These are phyloP conservation scores for Scheffersomyces lignicola DNA, from an alignment of 1,139 yeast genomes.

Conservation along the genomic window DNA sequence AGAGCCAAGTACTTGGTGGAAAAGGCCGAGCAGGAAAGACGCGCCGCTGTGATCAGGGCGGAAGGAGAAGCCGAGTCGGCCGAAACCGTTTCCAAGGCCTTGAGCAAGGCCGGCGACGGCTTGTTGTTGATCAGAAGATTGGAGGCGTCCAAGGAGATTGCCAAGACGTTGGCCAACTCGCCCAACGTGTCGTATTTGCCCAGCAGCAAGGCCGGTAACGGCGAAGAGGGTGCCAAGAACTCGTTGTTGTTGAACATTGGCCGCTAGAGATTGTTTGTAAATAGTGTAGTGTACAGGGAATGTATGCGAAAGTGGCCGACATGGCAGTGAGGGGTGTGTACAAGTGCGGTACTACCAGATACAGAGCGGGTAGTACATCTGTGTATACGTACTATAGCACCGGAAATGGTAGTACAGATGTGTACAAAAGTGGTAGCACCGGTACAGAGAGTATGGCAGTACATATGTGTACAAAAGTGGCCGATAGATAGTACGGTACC, in stretches of 20 bases:
- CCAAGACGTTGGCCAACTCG: conserved; percentile 78
- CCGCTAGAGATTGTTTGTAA: conserved; percentile 20
- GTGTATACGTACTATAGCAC: no score
- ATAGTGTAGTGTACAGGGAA: conserved; percentile 10
- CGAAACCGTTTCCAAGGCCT: conserved; percentile 89
- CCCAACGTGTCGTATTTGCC: conserved; percentile 94
- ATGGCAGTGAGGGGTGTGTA: no score
- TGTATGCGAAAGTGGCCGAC: no score
- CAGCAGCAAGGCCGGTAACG: conserved; percentile 37
- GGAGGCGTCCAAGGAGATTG: conserved; percentile 96
- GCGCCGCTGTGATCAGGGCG: conserved; percentile 92
- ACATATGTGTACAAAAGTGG: no score
- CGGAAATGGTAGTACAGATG: no score
- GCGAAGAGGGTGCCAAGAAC: conserved; percentile 29
- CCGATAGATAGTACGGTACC: no score
- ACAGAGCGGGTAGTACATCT: no score
- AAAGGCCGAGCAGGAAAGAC: conserved; percentile 96
- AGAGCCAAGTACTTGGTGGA: conserved; percentile 93
- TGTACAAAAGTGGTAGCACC: no score
- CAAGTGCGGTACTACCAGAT: no score
- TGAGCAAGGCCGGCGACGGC: conserved; percentile 95
- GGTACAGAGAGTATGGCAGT: no score
- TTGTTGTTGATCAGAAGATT: conserved; percentile 89
- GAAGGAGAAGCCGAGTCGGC: conserved; percentile 99
- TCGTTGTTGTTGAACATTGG: conserved; percentile 45